Evolutionary conservation across 352 stramenopile genomes (phyloP), one percentile per base, ranked within the genome.

Genomic region (Phytophthora colocasiae): DNA sequence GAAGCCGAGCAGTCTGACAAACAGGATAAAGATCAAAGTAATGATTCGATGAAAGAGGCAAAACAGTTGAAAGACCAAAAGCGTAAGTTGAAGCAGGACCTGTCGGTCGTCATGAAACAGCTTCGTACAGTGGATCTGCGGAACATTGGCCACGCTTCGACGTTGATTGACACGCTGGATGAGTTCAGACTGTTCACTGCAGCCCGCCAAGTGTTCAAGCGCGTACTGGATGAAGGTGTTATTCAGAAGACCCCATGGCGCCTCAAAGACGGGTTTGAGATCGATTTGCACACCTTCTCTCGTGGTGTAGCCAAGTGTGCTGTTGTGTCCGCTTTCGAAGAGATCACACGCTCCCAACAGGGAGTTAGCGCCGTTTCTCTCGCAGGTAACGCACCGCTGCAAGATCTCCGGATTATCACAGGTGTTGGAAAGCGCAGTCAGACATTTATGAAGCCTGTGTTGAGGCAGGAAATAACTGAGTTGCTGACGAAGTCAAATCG

Each of bases 201-300:
- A 1, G 83, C 79, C 4, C 77, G 75, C 7, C 39, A 73, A 12
- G 57, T 80, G 2, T 93, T 93, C 56, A 60, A 72, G 26, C 77
- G 85, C 4, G 60, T 90, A 49, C 48, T 89, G 27, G 46, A 77
- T n/a, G 66, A 83, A 60, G 56, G 66, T 9, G 47, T 85, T 11
- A 68, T 90, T 43, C 38, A 68, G 10, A 72, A 81, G 31, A 75
- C 64, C n/a, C 55, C 71, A 24, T 91, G 80, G 80, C 58, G 84
- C 34, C 70, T 75, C 2, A 78, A 87, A 31, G 73, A 87, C 26
- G 79, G 81, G 4, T 93, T 77, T 66, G 74, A 87, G 48, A 82
- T 93, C 49, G 83, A 93, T 32, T 61, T 93, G 65, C 85, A 93
- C 72, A 81, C 74, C 5, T 90, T 91, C 45, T 91, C 81, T 19